Evolutionary conservation across 1,284 basidiomycete genomes (phyloP).

Genomic region (Puccinia sorghi): DNA sequence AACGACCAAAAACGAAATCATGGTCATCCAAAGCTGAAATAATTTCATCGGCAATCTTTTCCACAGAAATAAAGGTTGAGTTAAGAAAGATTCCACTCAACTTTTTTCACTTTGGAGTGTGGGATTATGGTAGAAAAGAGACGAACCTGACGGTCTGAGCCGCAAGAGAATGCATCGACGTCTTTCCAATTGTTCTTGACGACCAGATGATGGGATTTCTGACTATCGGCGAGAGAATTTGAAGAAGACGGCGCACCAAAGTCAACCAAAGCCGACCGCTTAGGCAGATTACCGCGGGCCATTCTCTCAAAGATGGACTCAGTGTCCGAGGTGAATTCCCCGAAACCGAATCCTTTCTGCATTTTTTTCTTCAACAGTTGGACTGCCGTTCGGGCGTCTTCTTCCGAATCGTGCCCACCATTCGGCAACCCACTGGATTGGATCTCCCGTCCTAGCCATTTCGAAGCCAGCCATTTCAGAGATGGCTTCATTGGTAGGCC

Average conservation of each 20-base stretch:
- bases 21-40: slow-evolving; percentile 67
- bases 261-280: slow-evolving; percentile 74
- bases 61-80: neutral
- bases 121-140: neutral
- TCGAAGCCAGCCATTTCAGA: slow-evolving; percentile 85
- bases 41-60: slow-evolving; percentile 66
- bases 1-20: slow-evolving; percentile 76
- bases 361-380: slow-evolving; percentile 80
- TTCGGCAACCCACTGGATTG: slow-evolving; percentile 66
- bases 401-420: slow-evolving; percentile 74
- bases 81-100: neutral
- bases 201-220: slow-evolving; percentile 62
- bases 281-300: slow-evolving; percentile 60
- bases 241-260: slow-evolving; percentile 68
- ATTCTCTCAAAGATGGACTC: slow-evolving; percentile 85
- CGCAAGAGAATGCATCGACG: slow-evolving; percentile 54
- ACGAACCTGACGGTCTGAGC: neutral
- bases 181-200: slow-evolving; percentile 75
- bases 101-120: neutral
- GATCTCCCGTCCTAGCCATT: slow-evolving; percentile 82
- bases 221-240: neutral
- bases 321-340: slow-evolving; percentile 74
- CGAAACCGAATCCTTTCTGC: slow-evolving; percentile 74
- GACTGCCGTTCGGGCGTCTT: slow-evolving; percentile 81
- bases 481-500: slow-evolving; percentile 86